Percentiles rank a stretch among this genome's conserved stretches.
These are phyloP conservation scores for Plasmodium coatneyi DNA, from an alignment of 169 alveolate species.

Conservation along the genomic window DNA sequence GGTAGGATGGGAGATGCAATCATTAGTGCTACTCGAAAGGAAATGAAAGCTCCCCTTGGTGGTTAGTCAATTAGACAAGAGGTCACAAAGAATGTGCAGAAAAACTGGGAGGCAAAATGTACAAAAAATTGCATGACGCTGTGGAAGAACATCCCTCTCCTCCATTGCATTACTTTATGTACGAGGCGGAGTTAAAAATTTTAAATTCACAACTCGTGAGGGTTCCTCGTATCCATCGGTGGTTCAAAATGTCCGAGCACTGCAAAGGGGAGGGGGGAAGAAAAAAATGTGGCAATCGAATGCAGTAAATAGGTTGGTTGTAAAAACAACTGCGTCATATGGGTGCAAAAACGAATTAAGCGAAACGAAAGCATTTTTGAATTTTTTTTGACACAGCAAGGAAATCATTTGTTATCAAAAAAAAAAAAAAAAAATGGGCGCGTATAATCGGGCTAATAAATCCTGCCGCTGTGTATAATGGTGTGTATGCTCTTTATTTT, in stretches of 20 bases:
- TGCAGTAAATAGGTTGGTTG: background rate
- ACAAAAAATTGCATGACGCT: background rate
- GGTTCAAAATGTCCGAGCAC: slow-evolving; percentile 69
- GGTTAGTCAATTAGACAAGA: background rate
- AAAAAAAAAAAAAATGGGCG: background rate
- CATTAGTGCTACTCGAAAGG: background rate
- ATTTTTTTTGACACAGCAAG: background rate
- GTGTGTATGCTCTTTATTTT: background rate
- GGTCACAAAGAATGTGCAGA: background rate
- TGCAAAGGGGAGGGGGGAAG: slow-evolving; percentile 12
- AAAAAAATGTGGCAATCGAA: background rate
- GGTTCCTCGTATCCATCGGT: slow-evolving; percentile 74
- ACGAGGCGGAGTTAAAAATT: slow-evolving; percentile 72
- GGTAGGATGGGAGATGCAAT: background rate
- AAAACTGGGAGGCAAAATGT: background rate
- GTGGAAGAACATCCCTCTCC: background rate
- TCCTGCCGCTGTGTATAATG: background rate
- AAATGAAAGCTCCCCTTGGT: background rate
- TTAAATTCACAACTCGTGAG: slow-evolving; percentile 67
- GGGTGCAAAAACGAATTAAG: background rate
- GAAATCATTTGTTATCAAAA: background rate
- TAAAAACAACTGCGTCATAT: background rate
- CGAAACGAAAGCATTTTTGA: background rate
- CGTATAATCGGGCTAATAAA: background rate
- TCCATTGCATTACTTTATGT: slow-evolving; percentile 35